A percentile compares a stretch with the other conserved stretches of the same genome.
Evolutionary conservation across 805 yeast species (phyloP).

Genomic region (Metschnikowia peoriensis): DNA sequence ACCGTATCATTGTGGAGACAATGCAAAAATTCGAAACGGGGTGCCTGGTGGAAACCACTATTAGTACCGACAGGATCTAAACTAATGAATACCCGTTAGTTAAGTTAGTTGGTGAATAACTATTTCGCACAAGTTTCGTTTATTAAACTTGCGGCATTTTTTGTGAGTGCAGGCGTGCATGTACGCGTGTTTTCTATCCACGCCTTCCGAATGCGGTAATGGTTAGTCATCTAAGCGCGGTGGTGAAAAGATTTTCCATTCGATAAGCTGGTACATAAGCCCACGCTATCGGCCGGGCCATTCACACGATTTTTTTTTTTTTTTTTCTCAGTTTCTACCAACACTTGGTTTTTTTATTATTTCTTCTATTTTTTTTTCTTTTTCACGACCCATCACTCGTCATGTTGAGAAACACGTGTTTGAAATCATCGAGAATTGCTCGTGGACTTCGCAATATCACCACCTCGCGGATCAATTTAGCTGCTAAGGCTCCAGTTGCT

Average conservation of each 20-base stretch:
- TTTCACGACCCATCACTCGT: neutral
- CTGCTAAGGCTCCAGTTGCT: slow-evolving; percentile 20
- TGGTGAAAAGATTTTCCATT: slow-evolving; percentile 13
- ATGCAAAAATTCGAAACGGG: slow-evolving; percentile 26
- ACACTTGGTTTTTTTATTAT: too few relatives aligned
- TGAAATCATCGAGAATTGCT: neutral
- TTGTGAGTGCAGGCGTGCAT: too few relatives aligned
- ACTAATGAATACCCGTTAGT: too few relatives aligned
- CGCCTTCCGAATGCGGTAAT: slow-evolving; percentile 15
- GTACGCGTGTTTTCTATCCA: neutral
- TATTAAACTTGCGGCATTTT: too few relatives aligned
- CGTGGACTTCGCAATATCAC: neutral
- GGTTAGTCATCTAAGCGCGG: slow-evolving; percentile 23
- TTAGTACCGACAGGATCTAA: slow-evolving; percentile 17
- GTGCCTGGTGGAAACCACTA: slow-evolving; percentile 36
- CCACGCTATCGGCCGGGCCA: neutral
- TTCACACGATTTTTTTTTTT: neutral
- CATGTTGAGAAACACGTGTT: slow-evolving; percentile 10
- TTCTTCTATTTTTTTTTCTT: neutral
- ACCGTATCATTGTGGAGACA: slow-evolving; percentile 39
- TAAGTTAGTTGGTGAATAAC: too few relatives aligned
- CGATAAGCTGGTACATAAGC: slow-evolving; percentile 11
- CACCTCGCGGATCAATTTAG: neutral
- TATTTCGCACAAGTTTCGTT: too few relatives aligned
- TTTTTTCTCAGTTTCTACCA: neutral